These are phyloP conservation scores for Apiospora sp. DNA, from an alignment of 2,329 filamentous ascomycete genomes.

Conservation along the genomic window DNA sequence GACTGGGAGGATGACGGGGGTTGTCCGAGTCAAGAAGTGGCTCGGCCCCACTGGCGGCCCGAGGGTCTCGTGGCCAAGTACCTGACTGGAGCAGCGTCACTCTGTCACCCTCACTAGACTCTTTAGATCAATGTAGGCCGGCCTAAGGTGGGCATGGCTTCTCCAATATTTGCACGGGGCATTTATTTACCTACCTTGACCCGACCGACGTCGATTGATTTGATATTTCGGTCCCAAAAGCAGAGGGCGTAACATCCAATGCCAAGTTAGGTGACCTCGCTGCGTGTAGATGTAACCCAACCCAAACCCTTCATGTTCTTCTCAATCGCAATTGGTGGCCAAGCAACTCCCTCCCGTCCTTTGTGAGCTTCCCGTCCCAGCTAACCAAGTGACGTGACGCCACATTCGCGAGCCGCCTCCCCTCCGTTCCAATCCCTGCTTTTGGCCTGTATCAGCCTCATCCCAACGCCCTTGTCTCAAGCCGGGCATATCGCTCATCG, in stretches of 20 bases:
- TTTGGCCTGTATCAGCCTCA: slow-evolving; percentile 11
- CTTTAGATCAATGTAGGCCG: neutral
- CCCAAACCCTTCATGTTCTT: neutral
- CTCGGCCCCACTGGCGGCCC: slow-evolving; percentile 16
- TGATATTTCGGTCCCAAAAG: neutral
- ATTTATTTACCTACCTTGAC: neutral
- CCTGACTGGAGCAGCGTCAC: neutral
- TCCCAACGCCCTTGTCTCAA: neutral
- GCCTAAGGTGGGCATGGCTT: slow-evolving; percentile 13
- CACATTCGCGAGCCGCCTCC: slow-evolving; percentile 5
- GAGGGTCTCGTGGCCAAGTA: slow-evolving; percentile 8
- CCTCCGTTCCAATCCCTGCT: slow-evolving; percentile 14
- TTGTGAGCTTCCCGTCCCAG: neutral
- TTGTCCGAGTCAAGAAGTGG: slow-evolving; percentile 11
- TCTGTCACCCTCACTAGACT: neutral
- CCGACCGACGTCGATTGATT: neutral
- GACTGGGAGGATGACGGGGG: neutral
- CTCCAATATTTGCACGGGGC: neutral
- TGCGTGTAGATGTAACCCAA: neutral
- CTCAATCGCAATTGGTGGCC: neutral
- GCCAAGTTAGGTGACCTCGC: neutral
- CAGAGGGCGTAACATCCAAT: neutral
- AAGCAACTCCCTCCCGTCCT: neutral
- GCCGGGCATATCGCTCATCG: neutral
- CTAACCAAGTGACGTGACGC: slow-evolving; percentile 10